These are phyloP conservation scores for Colletotrichum navitas DNA, from an alignment of 2,329 filamentous ascomycete genomes.

Conservation along the genomic window DNA sequence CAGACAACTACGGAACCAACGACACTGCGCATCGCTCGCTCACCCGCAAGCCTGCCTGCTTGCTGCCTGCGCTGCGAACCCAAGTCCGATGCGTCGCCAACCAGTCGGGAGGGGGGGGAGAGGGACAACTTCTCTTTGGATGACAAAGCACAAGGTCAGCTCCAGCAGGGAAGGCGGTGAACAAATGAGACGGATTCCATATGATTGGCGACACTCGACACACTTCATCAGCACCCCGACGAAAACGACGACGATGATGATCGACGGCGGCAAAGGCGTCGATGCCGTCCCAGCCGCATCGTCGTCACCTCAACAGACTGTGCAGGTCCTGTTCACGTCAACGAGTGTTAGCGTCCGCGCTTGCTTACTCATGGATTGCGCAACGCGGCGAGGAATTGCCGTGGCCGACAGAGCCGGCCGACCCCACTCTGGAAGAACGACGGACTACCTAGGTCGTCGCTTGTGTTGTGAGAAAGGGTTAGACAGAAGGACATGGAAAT, in stretches of 20 bases:
- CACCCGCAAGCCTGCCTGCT: neutral
- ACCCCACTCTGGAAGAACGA: slow-evolving; percentile 8
- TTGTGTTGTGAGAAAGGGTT: neutral
- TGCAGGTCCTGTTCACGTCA: slow-evolving; percentile 5
- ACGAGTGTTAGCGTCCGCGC: too few species aligned
- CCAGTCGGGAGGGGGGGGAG: neutral
- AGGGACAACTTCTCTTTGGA: neutral
- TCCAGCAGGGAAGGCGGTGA: neutral
- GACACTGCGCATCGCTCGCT: slow-evolving; percentile 1
- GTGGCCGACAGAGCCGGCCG: slow-evolving; percentile 12
- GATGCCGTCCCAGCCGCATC: slow-evolving; percentile 35
- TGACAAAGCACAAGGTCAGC: neutral
- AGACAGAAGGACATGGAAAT: neutral
- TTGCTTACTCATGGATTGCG: slow-evolving; percentile 27
- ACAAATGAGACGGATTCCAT: neutral
- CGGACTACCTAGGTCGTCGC: neutral
- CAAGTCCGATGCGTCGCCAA: neutral
- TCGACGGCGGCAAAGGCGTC: neutral
- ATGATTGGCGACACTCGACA: slow-evolving; percentile 8
- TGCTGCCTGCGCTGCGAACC: neutral
- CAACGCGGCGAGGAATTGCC: neutral
- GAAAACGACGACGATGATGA: neutral
- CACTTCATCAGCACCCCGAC: neutral
- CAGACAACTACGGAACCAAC: slow-evolving; percentile 43
- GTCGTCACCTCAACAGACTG: slow-evolving; percentile 7